Conservation (phyloP, 75 land plant genomes). For the Selaginella tamariscina region DNA sequence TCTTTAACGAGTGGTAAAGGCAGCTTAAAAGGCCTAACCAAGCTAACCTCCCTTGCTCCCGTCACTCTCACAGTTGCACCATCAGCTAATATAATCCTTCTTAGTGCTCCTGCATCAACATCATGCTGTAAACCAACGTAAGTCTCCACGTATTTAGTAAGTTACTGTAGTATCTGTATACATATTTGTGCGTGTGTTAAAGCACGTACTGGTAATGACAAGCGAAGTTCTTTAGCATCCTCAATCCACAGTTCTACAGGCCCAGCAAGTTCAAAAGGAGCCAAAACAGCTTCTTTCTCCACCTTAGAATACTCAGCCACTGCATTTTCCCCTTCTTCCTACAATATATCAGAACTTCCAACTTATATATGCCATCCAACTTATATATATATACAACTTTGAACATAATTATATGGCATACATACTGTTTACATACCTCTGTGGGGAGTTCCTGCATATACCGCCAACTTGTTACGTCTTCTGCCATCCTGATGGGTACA, state of each 20-base stretch:
- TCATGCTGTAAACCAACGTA: constrained; percentile 62
- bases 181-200: too few relatives aligned
- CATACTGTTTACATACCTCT: too few relatives aligned
- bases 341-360: too few relatives aligned
- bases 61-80: constrained; percentile 83
- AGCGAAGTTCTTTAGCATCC: constrained; percentile 74
- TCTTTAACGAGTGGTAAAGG: constrained; percentile 64
- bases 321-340: too few relatives aligned
- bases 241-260: constrained; percentile 98
- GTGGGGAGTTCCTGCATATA: constrained; percentile 37
- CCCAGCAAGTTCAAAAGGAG: constrained; percentile 83
- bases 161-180: too few relatives aligned
- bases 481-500: constrained; percentile 63
- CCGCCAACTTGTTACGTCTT: constrained; percentile 73
- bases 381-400: too few relatives aligned
- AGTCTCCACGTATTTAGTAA: too few relatives aligned
- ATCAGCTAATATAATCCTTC: constrained; percentile 72
- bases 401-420: too few relatives aligned
- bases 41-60: constrained; percentile 85
- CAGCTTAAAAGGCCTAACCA: constrained; percentile 65
- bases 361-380: too few relatives aligned
- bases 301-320: background rate
- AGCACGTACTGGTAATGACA: constrained; percentile 66
- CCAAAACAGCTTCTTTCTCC: constrained; percentile 34
- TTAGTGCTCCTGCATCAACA: constrained; percentile 92